Base-by-base conservation (phyloP, 2,329 filamentous ascomycete genomes). In the Immersiporthe knoxdaviesiana region DNA sequence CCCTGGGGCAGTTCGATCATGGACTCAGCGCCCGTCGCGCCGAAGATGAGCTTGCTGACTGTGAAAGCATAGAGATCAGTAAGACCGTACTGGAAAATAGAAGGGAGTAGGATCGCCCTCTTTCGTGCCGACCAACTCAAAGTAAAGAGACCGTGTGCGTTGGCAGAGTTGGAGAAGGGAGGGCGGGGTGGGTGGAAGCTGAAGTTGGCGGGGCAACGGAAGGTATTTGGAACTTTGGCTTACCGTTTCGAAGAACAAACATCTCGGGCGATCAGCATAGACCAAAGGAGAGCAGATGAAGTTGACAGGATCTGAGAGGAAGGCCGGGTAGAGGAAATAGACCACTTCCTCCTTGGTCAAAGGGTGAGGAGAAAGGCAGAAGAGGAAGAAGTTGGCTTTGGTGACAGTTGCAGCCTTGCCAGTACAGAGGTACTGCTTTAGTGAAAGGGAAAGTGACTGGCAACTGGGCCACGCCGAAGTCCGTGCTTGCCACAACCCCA, bases 11-110 rank as follows among this genome's bases (percentile, higher is more conserved):
- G 90, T 79, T 98, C 94, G 81, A 97, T 93, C 78, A 99, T 89
- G 62, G 93, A 92, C 83, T 98, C 94, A 80, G 97, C 95, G 78
- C 90, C 93, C 76, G 88, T 88, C 71, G 86, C 88, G 78, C 97
- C 94, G 79, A 98, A 98, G 78, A 98, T 90, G 77, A 96, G 90
- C 82, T 97, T 97, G 81, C 92, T 92, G 74, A 97, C 93, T 97
- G 77, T 50, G 27, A 44, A 62, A 41, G 5, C 4, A n/a, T 16
- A 68, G 41, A 66, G 35, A 5, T 44, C 24, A 41, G 47, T 62
- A 60, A 37, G 59, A 74, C 41, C 72, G 71, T 24, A 27, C 7
- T n/a, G 37, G 63, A 47, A 47, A 16, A 44, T 59, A 44, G 52
- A 37, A 66, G n/a, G 50, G 52, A 8, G 41, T 41, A 8, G 8